A percentile compares a stretch with the other conserved stretches of the same genome.
These are phyloP conservation scores for Tolypocladium inflatum DNA, from an alignment of 2,329 filamentous ascomycete species.

Conservation along the genomic window DNA sequence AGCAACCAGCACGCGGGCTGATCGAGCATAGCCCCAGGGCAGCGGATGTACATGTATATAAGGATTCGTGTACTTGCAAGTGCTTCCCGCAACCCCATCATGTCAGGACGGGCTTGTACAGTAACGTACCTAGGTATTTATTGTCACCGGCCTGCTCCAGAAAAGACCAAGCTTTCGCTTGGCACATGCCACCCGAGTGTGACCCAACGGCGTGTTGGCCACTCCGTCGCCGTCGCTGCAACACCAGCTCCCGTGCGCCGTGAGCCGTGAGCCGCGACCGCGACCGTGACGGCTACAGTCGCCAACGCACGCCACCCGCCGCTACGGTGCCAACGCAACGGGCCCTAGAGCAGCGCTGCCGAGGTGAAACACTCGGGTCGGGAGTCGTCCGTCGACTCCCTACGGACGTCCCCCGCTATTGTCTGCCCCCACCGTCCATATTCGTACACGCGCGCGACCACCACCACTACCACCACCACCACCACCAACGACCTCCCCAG, in stretches of 20 bases:
- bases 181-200: not conserved
- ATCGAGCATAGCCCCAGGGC: not conserved
- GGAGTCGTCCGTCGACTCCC: not conserved
- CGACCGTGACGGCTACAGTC: not conserved
- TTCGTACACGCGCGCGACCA: not conserved
- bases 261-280: too few species aligned
- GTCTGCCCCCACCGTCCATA: not conserved
- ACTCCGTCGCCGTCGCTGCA: not conserved
- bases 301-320: not conserved
- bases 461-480: not conserved
- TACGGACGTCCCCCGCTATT: not conserved
- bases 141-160: not conserved
- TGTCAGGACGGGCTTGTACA: too few species aligned
- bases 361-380: not conserved
- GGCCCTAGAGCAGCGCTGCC: not conserved
- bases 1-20: not conserved
- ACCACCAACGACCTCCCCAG: not conserved
- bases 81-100: not conserved
- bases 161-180: conserved; percentile 5
- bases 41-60: not conserved
- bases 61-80: not conserved
- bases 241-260: not conserved
- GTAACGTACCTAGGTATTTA: not conserved
- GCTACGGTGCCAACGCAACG: not conserved
- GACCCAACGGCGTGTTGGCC: not conserved